Conservation (phyloP, 2,329 filamentous ascomycete species). For the Ophiostoma novo-ulmi region DNA sequence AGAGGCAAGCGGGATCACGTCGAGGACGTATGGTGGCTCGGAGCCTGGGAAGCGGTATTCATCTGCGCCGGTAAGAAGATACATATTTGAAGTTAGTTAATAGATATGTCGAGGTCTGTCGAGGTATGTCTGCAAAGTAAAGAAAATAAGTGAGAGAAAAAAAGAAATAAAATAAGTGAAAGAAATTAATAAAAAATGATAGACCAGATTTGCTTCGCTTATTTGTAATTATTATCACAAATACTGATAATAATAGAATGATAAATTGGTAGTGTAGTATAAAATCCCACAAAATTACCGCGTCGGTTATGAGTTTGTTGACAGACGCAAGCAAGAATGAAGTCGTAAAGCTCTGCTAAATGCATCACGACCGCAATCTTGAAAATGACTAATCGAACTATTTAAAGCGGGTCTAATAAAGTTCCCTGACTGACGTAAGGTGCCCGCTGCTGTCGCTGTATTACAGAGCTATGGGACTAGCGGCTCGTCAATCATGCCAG, state of each 20-base stretch:
- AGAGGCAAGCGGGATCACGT: constrained; percentile 47
- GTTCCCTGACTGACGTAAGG: constrained; percentile 8
- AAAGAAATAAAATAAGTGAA: neutral
- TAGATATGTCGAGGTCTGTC: neutral
- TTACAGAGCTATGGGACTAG: constrained; percentile 1
- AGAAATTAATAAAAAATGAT: too few species aligned
- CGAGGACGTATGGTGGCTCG: constrained; percentile 51
- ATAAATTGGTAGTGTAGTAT: neutral
- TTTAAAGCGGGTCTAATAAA: constrained; percentile 6
- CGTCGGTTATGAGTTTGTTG: neutral
- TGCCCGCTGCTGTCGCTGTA: neutral
- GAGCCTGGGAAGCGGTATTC: constrained; percentile 38
- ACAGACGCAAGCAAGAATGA: neutral
- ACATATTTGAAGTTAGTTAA: constrained; percentile 35
- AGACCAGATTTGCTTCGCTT: neutral
- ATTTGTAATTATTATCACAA: neutral
- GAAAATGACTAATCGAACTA: constrained; percentile 25
- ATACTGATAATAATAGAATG: neutral
- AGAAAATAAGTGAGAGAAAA: neutral
- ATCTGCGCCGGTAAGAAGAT: constrained; percentile 39
- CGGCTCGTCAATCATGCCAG: constrained; percentile 21
- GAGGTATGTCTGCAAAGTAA: neutral
- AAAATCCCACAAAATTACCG: neutral
- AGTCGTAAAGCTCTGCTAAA: neutral
- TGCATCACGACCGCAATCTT: constrained; percentile 13